A percentile compares a stretch with the other conserved stretches of the same genome.
Conservation (phyloP, 192 early-diverging fungal species). For the Backusella morwellensis region DNA sequence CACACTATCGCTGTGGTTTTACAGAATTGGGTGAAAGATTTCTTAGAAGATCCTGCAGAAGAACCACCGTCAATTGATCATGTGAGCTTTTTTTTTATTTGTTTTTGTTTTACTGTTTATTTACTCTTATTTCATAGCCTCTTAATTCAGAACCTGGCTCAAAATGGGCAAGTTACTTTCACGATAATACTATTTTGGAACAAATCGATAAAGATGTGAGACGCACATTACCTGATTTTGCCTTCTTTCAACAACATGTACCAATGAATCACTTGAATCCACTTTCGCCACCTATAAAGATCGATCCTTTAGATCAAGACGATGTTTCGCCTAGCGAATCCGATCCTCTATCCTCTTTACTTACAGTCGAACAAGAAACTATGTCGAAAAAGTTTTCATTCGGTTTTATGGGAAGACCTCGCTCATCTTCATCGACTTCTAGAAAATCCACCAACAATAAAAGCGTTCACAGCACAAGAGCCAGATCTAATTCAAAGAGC, state of each 20-base stretch:
- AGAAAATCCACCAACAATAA: slow-evolving; percentile 33
- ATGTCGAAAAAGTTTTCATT: slow-evolving; percentile 17
- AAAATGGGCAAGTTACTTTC: slow-evolving; percentile 50
- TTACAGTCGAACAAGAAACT: not conserved
- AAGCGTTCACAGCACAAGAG: slow-evolving; percentile 5
- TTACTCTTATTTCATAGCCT: not conserved
- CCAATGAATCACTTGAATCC: slow-evolving; percentile 47
- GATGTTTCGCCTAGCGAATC: not conserved
- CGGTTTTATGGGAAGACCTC: slow-evolving; percentile 25
- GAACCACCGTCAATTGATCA: slow-evolving; percentile 40
- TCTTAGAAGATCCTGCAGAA: slow-evolving; percentile 58
- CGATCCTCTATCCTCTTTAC: not conserved
- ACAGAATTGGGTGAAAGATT: slow-evolving; percentile 55
- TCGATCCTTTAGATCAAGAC: not conserved
- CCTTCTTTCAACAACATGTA: slow-evolving; percentile 69
- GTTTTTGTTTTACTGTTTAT: not conserved
- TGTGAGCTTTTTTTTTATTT: slow-evolving; percentile 21
- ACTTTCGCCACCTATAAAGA: slow-evolving; percentile 30
- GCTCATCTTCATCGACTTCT: slow-evolving; percentile 24
- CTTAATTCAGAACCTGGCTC: slow-evolving; percentile 37
- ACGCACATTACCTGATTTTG: slow-evolving; percentile 70
- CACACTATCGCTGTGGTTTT: not conserved
- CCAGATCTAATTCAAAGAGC: slow-evolving; percentile 28
- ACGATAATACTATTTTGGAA: slow-evolving; percentile 57
- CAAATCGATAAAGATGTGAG: slow-evolving; percentile 77